Evolutionary conservation across 257 asterid genomes (phyloP).

Genomic region (Linaria vulgaris): DNA sequence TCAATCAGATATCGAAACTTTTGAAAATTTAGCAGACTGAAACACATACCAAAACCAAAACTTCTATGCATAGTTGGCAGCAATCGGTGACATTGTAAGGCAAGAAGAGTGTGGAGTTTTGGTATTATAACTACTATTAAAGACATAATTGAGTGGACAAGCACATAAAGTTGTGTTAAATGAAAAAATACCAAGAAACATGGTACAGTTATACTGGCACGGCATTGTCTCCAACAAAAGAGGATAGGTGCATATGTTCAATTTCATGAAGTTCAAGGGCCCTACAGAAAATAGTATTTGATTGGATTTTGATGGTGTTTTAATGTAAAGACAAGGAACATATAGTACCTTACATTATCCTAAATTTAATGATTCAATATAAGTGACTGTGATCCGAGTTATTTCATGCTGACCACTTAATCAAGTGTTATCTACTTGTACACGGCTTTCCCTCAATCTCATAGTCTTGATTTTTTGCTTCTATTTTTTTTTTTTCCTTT

Average conservation of each 20-base stretch:
- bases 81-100: neutral
- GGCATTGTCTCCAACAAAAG: neutral
- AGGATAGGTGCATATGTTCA: neutral
- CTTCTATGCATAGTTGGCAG: neutral
- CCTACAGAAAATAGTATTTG: constrained; percentile 11
- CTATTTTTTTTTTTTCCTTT: no score
- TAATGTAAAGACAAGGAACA: constrained; percentile 8
- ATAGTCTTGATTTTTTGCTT: neutral
- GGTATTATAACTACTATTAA: neutral
- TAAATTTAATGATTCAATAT: neutral
- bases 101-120: neutral
- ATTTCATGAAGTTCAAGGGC: neutral
- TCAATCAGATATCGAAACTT: no score
- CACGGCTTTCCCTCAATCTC: neutral
- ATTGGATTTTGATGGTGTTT: neutral
- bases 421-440: constrained; percentile 13
- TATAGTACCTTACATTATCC: constrained; percentile 3
- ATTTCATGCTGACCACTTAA: neutral
- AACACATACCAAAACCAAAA: no score
- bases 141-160: neutral
- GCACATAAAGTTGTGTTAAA: no score
- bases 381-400: neutral
- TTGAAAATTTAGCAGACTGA: no score
- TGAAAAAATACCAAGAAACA: neutral
- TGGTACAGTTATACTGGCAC: no score